phyloP scores from a whole-genome alignment of 108 stramenopile species.

The Pseudonitzschia delicatissima region DNA sequence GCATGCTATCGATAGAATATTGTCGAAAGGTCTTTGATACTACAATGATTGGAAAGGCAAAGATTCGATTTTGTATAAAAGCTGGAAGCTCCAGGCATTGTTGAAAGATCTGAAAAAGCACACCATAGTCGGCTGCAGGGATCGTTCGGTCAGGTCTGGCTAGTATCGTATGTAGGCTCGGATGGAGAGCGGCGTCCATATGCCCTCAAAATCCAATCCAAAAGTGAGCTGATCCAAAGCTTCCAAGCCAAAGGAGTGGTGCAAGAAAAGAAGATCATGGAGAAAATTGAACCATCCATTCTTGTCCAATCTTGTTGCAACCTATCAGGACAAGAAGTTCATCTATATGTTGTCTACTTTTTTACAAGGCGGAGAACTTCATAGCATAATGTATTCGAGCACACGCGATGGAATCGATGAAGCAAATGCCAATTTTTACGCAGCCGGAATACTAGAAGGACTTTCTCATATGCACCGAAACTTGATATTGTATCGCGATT shows the following conservation, averaged over 20 bases:
- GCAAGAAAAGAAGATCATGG: slow-evolving; percentile 86
- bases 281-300: slow-evolving; percentile 86
- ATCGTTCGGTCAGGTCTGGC: slow-evolving; percentile 82
- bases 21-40: slow-evolving; percentile 53
- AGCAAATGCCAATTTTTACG: slow-evolving; percentile 64
- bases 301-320: slow-evolving; percentile 83
- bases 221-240: slow-evolving; percentile 81
- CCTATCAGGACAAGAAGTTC: slow-evolving; percentile 81
- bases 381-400: slow-evolving; percentile 63
- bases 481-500: slow-evolving; percentile 89
- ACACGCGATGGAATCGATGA: slow-evolving; percentile 66
- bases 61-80: not conserved
- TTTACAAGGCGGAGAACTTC: slow-evolving; percentile 87
- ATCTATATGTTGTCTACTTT: slow-evolving; percentile 67
- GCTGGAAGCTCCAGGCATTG: slow-evolving; percentile 8
- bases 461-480: slow-evolving; percentile 90
- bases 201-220: slow-evolving; percentile 88
- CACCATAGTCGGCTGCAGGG: slow-evolving; percentile 56
- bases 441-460: slow-evolving; percentile 71
- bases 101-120: slow-evolving; percentile 20
- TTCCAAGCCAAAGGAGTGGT: slow-evolving; percentile 84
- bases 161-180: slow-evolving; percentile 37
- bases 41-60: slow-evolving; percentile 57
- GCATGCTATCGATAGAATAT: slow-evolving; percentile 56
- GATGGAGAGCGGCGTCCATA: slow-evolving; percentile 46